phyloP scores from a whole-genome alignment of 2,329 filamentous ascomycete genomes.

The Phaeophleospora eucalypticola region DNA sequence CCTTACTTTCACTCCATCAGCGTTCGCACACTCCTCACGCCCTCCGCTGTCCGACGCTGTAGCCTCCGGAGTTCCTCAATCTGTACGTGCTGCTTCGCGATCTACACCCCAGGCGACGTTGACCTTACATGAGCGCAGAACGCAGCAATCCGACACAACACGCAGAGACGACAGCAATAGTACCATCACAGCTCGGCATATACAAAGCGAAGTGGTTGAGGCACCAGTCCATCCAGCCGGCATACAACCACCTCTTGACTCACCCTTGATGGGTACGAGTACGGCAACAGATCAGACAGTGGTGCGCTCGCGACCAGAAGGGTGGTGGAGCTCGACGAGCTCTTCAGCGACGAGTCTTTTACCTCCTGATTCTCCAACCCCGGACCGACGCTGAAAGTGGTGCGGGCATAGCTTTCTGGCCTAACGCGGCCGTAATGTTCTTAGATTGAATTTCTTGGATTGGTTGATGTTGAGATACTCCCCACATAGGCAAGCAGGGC shows the following conservation, averaged over 20 bases:
- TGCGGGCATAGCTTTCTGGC: no score
- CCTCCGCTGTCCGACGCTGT: constrained; percentile 6
- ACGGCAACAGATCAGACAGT: constrained; percentile 19
- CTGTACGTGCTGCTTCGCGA: constrained; percentile 15
- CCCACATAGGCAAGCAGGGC: no score
- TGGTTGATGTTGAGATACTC: no score
- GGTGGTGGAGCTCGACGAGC: constrained; percentile 22
- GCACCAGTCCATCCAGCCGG: not conserved
- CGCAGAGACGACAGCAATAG: constrained; percentile 4
- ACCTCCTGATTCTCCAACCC: constrained; percentile 2
- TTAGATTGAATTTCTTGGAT: no score
- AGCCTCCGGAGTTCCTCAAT: constrained; percentile 1
- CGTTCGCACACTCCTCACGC: constrained; percentile 19
- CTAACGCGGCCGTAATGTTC: no score
- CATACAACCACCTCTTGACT: not conserved
- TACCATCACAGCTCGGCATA: constrained; percentile 1
- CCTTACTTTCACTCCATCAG: constrained; percentile 12
- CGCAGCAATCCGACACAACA: constrained; percentile 1
- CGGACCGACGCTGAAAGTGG: no score
- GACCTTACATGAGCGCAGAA: constrained; percentile 21
- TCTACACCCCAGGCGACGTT: constrained; percentile 13
- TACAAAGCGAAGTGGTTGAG: not conserved
- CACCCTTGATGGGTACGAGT: constrained; percentile 6
- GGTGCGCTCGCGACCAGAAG: constrained; percentile 17
- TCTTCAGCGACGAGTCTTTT: constrained; percentile 16